Evolutionary conservation across 495 filamentous ascomycete genomes (phyloP), one percentile per base, ranked within the genome.

Genomic region (Aspergillus cristatus): DNA sequence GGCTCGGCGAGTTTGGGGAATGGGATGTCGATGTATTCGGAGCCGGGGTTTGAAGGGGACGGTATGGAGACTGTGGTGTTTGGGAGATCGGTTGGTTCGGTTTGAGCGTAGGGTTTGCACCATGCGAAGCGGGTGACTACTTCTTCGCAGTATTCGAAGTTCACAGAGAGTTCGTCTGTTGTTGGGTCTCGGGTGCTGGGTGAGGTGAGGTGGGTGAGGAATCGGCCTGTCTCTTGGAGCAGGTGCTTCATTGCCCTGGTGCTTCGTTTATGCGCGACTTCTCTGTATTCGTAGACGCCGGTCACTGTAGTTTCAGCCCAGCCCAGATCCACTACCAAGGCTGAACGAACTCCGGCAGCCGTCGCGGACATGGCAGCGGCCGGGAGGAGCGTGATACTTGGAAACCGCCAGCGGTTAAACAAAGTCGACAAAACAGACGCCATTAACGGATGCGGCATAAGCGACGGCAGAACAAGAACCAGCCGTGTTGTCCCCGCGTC

Each of bases 301-400:
- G 84, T 91, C 11, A 87, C 72, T 0, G 79, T 74, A 0, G 86
- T 90, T 54, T 96, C 93, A 28, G 73, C 72, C 91, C 91, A 97
- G 38, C 90, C 90, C 25, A 98, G 66, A 53, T 97, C 88, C 7
- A 97, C 71, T 3, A 96, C 75, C 16, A 97, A 57, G 2, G 78
- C 83, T 13, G 84, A 79, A 10, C 91, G 80, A 35, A 88, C 65
- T 3, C 91, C 91, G 7, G 87, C 86, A 22, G 79, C 82, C 3
- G 84, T 75, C n/a, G 78, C 67, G 7, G 76, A 55, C 58, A 87
- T 76, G 10, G 84, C 65, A 1, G 88, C 76, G 5, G 78, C 74
- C 1, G 84, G 81, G 43, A 96, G 55, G 31, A 96, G 68, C 6
- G 83, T 87, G 37, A 96, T 72, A n/a, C 74, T 81, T 1, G 90